Percentiles rank a stretch among this genome's conserved stretches.
phyloP scores from a whole-genome alignment of 2,329 filamentous ascomycete genomes.

The Madurella mycetomatis region DNA sequence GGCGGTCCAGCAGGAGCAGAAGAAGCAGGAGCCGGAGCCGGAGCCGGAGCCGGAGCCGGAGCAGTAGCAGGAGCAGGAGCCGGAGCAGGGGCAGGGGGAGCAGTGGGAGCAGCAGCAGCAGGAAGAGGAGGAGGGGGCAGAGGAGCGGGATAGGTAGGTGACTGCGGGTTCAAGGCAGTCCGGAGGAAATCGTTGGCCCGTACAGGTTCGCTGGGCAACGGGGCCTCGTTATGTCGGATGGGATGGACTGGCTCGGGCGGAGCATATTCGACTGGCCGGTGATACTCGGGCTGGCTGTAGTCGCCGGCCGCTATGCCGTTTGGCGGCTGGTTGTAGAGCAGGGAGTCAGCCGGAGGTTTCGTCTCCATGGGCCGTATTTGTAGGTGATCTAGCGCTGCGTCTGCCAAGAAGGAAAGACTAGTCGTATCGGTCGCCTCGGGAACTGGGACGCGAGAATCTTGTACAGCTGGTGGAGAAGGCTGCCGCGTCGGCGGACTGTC shows the following conservation, averaged over 20 bases:
- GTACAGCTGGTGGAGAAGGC: constrained; percentile 13
- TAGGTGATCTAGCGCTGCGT: constrained; percentile 24
- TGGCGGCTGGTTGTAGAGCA: constrained; percentile 4
- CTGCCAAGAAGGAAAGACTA: constrained; percentile 32
- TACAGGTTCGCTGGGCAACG: constrained; percentile 4
- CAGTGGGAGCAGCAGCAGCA: too few species aligned
- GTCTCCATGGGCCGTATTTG: too few species aligned
- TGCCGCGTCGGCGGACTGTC: constrained; percentile 27
- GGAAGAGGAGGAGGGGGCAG: background rate
- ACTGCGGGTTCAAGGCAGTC: constrained; percentile 35
- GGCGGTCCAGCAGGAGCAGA: constrained; percentile 1
- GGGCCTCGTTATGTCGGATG: constrained; percentile 5
- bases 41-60: background rate
- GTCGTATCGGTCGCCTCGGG: constrained; percentile 20
- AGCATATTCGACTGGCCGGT: constrained; percentile 5
- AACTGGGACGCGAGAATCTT: background rate
- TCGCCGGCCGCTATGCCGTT: constrained; percentile 4
- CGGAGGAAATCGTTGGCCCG: constrained; percentile 34
- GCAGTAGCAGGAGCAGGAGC: constrained; percentile 18
- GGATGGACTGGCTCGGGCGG: constrained; percentile 18
- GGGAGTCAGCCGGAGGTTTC: constrained; percentile 1
- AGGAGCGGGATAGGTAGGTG: constrained; percentile 17
- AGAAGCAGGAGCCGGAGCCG: background rate
- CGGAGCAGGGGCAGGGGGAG: constrained; percentile 28
- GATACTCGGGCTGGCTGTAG: constrained; percentile 7